Percentiles rank a stretch among this genome's conserved stretches.
phyloP scores from a whole-genome alignment of 345 rosid species.

The Mangifera indica region DNA sequence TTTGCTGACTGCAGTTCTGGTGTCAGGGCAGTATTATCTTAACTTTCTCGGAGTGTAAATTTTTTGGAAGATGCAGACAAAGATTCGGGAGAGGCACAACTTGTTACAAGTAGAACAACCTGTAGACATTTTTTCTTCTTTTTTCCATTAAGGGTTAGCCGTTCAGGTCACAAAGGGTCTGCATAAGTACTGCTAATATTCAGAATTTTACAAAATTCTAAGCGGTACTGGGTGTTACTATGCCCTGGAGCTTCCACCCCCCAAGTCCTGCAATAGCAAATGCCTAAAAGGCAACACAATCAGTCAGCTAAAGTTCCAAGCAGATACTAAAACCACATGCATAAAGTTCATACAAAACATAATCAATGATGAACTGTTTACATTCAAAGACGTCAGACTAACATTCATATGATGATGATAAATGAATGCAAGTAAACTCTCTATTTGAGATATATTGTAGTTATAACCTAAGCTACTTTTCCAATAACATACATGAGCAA shows the following conservation, averaged over 20 bases:
- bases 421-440: neutral
- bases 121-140: neutral
- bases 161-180: neutral
- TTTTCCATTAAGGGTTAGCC: neutral
- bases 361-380: neutral
- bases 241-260: constrained; percentile 89
- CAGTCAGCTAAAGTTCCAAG: neutral
- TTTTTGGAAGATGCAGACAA: neutral
- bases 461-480: too few species aligned
- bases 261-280: constrained; percentile 78
- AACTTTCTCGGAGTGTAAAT: neutral
- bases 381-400: neutral
- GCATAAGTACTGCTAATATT: neutral
- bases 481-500: neutral
- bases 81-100: neutral
- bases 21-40: too few species aligned
- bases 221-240: constrained; percentile 59
- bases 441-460: neutral
- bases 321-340: neutral
- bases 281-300: constrained; percentile 54
- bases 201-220: constrained; percentile 12
- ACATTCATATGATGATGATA: neutral
- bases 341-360: neutral
- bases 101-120: neutral
- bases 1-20: neutral